Conservation (phyloP, 2,329 filamentous ascomycete genomes). For the Fusarium succisae region DNA sequence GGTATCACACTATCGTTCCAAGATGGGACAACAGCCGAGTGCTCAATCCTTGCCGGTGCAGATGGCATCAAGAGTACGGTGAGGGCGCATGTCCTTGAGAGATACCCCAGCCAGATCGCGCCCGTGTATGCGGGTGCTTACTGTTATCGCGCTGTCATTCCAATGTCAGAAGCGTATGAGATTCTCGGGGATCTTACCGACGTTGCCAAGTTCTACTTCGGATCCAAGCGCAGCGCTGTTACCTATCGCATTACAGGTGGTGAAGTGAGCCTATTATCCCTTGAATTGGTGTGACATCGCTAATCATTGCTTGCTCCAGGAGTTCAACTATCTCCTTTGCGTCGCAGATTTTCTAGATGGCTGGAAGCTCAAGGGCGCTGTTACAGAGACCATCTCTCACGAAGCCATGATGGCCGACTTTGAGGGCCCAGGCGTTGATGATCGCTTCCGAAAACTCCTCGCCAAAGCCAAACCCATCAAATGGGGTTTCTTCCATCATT, state of each 20-base stretch:
- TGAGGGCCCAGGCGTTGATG: background rate
- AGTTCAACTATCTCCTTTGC: background rate
- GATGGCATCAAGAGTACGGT: background rate
- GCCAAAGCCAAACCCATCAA: background rate
- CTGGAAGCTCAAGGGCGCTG: background rate
- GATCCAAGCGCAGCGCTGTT: background rate
- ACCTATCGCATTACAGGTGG: background rate
- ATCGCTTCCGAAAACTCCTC: background rate
- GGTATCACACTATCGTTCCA: background rate
- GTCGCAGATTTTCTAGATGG: accelerated
- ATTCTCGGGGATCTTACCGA: background rate
- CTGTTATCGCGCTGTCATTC: background rate
- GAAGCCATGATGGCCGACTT: background rate
- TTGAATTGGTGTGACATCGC: no score
- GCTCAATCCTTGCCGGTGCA: background rate
- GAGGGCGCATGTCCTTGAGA: background rate
- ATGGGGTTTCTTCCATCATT: background rate
- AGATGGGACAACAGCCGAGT: background rate
- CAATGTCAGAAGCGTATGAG: background rate
- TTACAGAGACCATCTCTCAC: background rate
- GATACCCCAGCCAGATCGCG: background rate
- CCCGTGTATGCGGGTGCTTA: background rate
- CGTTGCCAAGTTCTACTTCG: background rate
- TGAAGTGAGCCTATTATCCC: background rate
- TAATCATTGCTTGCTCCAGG: no score